Conservation (phyloP, 805 yeast species). For the Sugiyamaella americana region DNA sequence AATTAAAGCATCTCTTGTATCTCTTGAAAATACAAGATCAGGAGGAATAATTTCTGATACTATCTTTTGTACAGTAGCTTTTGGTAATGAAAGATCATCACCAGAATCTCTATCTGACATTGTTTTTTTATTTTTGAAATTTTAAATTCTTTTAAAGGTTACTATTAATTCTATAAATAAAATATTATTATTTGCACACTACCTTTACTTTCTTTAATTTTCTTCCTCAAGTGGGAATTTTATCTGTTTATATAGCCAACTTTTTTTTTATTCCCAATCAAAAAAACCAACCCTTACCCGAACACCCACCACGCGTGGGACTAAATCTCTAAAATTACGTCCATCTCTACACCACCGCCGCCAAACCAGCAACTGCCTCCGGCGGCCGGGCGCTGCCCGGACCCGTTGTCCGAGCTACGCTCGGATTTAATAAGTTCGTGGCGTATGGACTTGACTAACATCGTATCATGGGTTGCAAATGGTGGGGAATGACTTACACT, state of each 20-base stretch:
- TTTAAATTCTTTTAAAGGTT: not conserved
- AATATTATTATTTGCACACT: too few species aligned
- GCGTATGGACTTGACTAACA: too few species aligned
- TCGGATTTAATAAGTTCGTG: too few species aligned
- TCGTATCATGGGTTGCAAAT: too few species aligned
- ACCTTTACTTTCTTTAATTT: too few species aligned
- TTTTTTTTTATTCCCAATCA: not conserved
- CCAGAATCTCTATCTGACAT: conserved; percentile 22
- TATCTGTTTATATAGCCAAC: not conserved
- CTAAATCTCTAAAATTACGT: too few species aligned
- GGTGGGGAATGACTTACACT: too few species aligned
- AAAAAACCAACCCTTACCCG: not conserved
- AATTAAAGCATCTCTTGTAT: conserved; percentile 89
- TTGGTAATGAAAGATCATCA: conserved; percentile 34
- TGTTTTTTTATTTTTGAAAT: not conserved
- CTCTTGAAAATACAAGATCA: conserved; percentile 85
- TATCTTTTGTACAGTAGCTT: conserved; percentile 92
- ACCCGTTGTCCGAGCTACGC: too few species aligned
- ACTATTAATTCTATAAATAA: too few species aligned
- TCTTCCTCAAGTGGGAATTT: not conserved
- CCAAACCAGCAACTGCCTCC: too few species aligned
- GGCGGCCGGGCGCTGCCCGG: too few species aligned
- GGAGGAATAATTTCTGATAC: conserved; percentile 82
- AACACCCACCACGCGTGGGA: conserved; percentile 31
- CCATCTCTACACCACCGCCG: too few species aligned